A percentile compares a stretch with the other conserved stretches of the same genome.
Conservation (phyloP, 305 asterid genomes). For the Stenogyne calaminthoides region DNA sequence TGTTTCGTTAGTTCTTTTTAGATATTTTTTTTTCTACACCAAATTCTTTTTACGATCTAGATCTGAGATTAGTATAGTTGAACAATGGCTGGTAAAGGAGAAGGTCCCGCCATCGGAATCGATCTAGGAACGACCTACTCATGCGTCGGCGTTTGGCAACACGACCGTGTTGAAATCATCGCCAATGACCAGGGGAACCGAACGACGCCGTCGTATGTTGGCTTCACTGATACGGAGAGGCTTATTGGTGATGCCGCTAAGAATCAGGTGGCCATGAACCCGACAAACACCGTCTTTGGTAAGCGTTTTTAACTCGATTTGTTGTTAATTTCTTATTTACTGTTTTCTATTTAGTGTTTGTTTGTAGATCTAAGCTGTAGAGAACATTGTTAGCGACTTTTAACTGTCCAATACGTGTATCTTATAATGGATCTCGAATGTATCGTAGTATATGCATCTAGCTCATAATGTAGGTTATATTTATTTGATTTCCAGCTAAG, state of each 20-base stretch:
- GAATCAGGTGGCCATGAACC: slow-evolving; percentile 94
- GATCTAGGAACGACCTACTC: slow-evolving; percentile 84
- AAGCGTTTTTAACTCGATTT: slow-evolving; percentile 17
- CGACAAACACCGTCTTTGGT: slow-evolving; percentile 82
- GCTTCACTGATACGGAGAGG: slow-evolving; percentile 70
- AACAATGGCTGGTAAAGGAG: slow-evolving; percentile 75
- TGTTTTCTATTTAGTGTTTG: background rate
- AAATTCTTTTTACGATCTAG: slow-evolving; percentile 23
- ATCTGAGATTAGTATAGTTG: background rate
- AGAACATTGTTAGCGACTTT: background rate
- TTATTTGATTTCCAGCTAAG: background rate
- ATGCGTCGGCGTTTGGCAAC: slow-evolving; percentile 89
- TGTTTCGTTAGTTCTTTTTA: background rate
- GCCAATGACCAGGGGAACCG: slow-evolving; percentile 87
- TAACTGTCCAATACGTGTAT: background rate
- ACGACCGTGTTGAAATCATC: slow-evolving; percentile 79
- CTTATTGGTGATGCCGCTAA: slow-evolving; percentile 92
- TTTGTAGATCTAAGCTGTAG: slow-evolving; percentile 3
- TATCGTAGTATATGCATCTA: background rate
- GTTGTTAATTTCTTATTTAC: background rate
- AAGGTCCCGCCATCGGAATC: slow-evolving; percentile 85
- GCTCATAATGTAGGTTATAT: background rate
- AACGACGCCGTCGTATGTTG: slow-evolving; percentile 80
- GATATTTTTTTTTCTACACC: background rate
- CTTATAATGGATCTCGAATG: background rate